Evolutionary conservation across 2,329 filamentous ascomycete genomes (phyloP), one percentile per base, ranked within the genome.

Genomic region (Aurifilum marmelostoma): DNA sequence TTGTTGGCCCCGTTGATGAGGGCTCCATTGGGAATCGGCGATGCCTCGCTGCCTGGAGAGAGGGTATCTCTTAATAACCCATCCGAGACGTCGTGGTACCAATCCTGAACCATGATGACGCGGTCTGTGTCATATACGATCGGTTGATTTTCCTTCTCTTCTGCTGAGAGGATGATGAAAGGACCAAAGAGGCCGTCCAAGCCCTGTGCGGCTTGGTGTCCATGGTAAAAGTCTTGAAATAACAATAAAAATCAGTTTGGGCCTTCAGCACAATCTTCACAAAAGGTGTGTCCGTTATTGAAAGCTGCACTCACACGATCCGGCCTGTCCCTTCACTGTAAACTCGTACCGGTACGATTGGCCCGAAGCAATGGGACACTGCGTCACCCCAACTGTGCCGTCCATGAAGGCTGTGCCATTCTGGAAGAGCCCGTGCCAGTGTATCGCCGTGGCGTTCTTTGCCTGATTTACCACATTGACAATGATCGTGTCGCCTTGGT

Each of bases 391-490:
- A 0, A 85, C 80, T 1, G 88, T 84, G 1, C 90, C 90, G 74
- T 92, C 90, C 86, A 91, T 90, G 65, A 86, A 84, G 69, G 88
- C 92, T 0, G 91, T 92, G 14, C 90, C 91, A 73, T 92, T 92
- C 75, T 93, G 91, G 75, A 88, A 93, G 71, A 95, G 84, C 21
- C 92, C 92, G 73, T 95, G 92, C 77, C 92, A 94, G 76, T 95
- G 92, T 6, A 94, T 82, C 50, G 85, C 87, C 11, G 90, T 91
- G 16, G 84, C 86, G 72, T 93, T 91, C 16, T 82, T 81, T 0
- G 91, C 87, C 29, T 85, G 83, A 73, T 95, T 95, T 73, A 87
- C 80, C 64, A 93, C 83, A 41, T 92, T 87, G 58, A 94, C 87
- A 3, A 92, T 77, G 11, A 96, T 78, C 1, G 85, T 88, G 73